Evolutionary conservation across 148 eudicot genomes (phyloP).

Genomic region (Suaeda aralocaspica): DNA sequence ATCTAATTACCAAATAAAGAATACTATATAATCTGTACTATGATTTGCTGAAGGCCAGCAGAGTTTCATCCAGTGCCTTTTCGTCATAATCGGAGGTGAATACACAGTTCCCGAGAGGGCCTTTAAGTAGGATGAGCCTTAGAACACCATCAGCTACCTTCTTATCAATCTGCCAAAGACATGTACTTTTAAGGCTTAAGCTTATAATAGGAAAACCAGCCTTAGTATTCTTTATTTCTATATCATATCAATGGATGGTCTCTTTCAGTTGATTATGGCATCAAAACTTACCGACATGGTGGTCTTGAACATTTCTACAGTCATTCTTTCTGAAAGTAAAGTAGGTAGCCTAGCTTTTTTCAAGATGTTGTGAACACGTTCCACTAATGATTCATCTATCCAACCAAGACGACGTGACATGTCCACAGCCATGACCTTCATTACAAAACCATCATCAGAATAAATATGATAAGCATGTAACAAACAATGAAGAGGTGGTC

Average conservation of each 20-base stretch:
- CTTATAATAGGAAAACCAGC: neutral
- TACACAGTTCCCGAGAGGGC: slow-evolving; percentile 84
- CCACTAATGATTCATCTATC: slow-evolving; percentile 83
- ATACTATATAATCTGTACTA: slow-evolving; percentile 25
- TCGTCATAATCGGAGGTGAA: slow-evolving; percentile 86
- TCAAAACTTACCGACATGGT: slow-evolving; percentile 82
- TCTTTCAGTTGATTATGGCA: neutral
- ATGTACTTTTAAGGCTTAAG: neutral
- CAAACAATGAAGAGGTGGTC: neutral
- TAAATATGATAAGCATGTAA: slow-evolving; percentile 12
- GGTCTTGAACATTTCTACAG: slow-evolving; percentile 90
- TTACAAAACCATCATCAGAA: slow-evolving; percentile 9
- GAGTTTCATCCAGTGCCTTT: slow-evolving; percentile 77
- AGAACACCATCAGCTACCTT: slow-evolving; percentile 98
- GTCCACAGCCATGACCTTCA: slow-evolving; percentile 97
- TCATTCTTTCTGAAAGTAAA: slow-evolving; percentile 72
- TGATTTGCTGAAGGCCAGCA: slow-evolving; percentile 74
- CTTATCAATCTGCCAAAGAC: slow-evolving; percentile 79
- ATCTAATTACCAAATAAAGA: neutral
- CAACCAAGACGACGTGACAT: slow-evolving; percentile 93
- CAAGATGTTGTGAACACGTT: slow-evolving; percentile 56
- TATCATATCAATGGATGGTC: too few relatives aligned
- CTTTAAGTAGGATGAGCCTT: slow-evolving; percentile 91
- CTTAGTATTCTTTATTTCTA: neutral
- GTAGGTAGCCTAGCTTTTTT: slow-evolving; percentile 73